A percentile compares a stretch with the other conserved stretches of the same genome.
phyloP scores from a whole-genome alignment of 441 rosid species.

The Dalechampia spathulata region DNA sequence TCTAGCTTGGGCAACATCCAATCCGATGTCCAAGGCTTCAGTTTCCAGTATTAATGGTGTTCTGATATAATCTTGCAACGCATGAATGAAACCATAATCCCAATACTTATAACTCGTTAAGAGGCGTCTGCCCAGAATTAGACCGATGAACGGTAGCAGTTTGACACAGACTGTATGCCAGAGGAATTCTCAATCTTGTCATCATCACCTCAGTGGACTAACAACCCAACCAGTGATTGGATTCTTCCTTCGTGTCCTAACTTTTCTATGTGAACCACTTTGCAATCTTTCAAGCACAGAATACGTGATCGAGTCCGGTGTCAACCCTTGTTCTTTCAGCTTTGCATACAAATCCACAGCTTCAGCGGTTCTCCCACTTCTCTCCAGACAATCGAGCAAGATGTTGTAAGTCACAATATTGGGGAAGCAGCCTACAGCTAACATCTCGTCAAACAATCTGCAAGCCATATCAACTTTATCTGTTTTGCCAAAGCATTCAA shows the following conservation, averaged over 20 bases:
- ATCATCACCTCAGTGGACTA: slow-evolving; percentile 53
- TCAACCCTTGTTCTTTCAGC: slow-evolving; percentile 78
- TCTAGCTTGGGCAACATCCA: too few relatives aligned
- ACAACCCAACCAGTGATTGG: slow-evolving; percentile 94
- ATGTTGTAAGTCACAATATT: slow-evolving; percentile 88
- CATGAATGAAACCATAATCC: neutral
- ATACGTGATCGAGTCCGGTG: slow-evolving; percentile 84
- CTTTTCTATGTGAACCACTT: slow-evolving; percentile 58
- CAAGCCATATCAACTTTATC: slow-evolving; percentile 88
- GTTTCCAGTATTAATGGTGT: neutral
- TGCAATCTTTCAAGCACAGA: slow-evolving; percentile 73
- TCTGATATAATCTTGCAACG: neutral
- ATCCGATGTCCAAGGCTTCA: neutral
- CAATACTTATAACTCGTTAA: neutral
- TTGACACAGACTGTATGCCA: too few relatives aligned
- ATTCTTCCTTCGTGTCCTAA: slow-evolving; percentile 63
- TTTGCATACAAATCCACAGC: slow-evolving; percentile 80
- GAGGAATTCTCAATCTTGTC: neutral
- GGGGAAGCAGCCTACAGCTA: slow-evolving; percentile 65
- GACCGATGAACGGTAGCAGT: too few relatives aligned
- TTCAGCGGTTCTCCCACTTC: slow-evolving; percentile 70
- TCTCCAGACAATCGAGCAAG: slow-evolving; percentile 83
- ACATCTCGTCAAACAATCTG: slow-evolving; percentile 79
- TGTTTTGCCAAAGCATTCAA: slow-evolving; percentile 91
- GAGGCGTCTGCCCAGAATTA: neutral